These are phyloP conservation scores for Mucor irregularis DNA, from an alignment of 371 early-diverging fungal species.

Conservation along the genomic window DNA sequence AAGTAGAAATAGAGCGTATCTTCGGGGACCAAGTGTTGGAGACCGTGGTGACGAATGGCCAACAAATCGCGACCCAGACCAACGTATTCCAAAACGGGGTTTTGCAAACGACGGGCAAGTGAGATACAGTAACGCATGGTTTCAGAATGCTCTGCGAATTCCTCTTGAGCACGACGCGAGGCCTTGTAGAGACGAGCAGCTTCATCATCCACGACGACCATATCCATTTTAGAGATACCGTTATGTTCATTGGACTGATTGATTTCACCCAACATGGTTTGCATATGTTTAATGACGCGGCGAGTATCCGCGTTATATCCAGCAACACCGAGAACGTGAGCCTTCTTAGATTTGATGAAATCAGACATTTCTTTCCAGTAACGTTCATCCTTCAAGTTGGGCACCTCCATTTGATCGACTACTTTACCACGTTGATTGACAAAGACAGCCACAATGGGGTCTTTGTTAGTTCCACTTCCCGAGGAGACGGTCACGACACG, in stretches of 20 bases:
- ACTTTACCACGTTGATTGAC: conserved; percentile 79
- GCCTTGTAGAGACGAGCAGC: conserved; percentile 83
- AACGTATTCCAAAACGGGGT: conserved; percentile 84
- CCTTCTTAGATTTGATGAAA: conserved; percentile 62
- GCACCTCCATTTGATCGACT: conserved; percentile 64
- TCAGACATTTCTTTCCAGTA: conserved; percentile 56
- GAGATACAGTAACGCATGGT: conserved; percentile 87
- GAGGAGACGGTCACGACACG: conserved; percentile 84
- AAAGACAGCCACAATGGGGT: conserved; percentile 72
- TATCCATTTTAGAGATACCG: conserved; percentile 25
- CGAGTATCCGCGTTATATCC: conserved; percentile 79
- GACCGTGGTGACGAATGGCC: conserved; percentile 71
- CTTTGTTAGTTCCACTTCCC: conserved; percentile 74
- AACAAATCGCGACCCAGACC: conserved; percentile 76
- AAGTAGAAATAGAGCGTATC: conserved; percentile 65
- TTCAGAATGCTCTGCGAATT: conserved; percentile 68
- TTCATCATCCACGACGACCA: conserved; percentile 82
- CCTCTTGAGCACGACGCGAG: conserved; percentile 71
- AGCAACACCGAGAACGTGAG: conserved; percentile 83
- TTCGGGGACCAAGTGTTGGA: conserved; percentile 74
- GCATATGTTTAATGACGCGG: conserved; percentile 68
- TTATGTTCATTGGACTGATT: conserved; percentile 36
- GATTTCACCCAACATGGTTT: conserved; percentile 56
- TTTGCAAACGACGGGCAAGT: conserved; percentile 84
- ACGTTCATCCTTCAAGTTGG: conserved; percentile 62